Percentiles rank a stretch among this genome's conserved stretches.
Conservation (phyloP, 1,284 basidiomycete genomes). For the Tetrapyrgos nigripes region DNA sequence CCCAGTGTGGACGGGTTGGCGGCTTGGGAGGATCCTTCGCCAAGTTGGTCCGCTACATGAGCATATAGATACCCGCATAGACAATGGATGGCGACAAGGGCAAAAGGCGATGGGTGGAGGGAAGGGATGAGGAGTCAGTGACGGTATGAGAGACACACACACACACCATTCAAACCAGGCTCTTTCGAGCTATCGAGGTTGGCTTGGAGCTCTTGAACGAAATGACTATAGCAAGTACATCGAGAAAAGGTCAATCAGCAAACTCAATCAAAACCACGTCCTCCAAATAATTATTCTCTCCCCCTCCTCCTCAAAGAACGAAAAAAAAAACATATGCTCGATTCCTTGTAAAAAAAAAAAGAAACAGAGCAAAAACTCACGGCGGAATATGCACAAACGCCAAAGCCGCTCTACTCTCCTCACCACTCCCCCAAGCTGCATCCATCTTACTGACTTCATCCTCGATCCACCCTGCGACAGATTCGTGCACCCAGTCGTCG, state of each 20-base stretch:
- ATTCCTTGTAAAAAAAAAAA: background rate
- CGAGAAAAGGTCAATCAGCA: background rate
- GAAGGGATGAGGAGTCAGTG: too few species aligned
- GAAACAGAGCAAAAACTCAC: slow-evolving; percentile 42
- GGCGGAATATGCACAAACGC: slow-evolving; percentile 78
- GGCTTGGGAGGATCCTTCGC: slow-evolving; percentile 63
- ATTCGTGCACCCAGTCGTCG: slow-evolving; percentile 65
- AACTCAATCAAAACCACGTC: too few species aligned
- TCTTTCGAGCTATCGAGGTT: slow-evolving; percentile 53
- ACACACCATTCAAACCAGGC: slow-evolving; percentile 67
- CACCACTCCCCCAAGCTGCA: slow-evolving; percentile 59
- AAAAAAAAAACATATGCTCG: background rate
- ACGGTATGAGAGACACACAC: background rate
- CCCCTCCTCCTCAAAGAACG: slow-evolving; percentile 5
- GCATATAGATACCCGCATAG: too few species aligned
- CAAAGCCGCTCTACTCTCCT: slow-evolving; percentile 55
- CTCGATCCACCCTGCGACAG: slow-evolving; percentile 66
- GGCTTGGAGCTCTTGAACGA: slow-evolving; percentile 56
- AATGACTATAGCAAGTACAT: slow-evolving; percentile 55
- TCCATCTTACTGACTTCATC: slow-evolving; percentile 59
- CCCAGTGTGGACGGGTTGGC: slow-evolving; percentile 40
- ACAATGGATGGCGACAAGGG: background rate
- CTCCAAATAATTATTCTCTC: too few species aligned
- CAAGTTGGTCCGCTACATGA: slow-evolving; percentile 56
- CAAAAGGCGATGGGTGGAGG: background rate